A percentile compares a stretch with the other conserved stretches of the same genome.
Evolutionary conservation across 2,329 filamentous ascomycete species (phyloP).

Genomic region (Claviceps sp.): DNA sequence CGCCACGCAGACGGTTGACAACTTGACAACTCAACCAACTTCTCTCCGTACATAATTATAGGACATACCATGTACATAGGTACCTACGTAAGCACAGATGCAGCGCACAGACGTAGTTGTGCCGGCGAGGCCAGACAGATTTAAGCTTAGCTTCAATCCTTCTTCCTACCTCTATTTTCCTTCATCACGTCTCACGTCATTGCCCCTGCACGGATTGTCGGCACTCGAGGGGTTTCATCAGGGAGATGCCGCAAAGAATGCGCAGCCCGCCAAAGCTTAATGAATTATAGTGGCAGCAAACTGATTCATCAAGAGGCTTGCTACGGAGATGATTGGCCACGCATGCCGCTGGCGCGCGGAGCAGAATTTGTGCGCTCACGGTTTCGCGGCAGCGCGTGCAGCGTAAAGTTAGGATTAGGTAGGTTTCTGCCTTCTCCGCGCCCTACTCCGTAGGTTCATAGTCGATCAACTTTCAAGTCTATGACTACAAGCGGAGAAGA

Average conservation of each 20-base stretch:
- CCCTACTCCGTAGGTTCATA: too few relatives aligned
- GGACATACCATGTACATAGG: too few relatives aligned
- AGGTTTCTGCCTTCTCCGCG: background rate
- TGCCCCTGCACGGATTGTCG: background rate
- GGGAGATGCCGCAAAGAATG: background rate
- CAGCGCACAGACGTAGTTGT: background rate
- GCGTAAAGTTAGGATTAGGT: background rate
- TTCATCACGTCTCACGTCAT: background rate
- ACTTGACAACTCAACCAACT: too few relatives aligned
- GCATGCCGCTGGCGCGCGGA: too few relatives aligned
- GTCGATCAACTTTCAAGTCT: too few relatives aligned
- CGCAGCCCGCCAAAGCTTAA: background rate
- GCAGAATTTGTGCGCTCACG: too few relatives aligned
- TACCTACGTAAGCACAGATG: background rate
- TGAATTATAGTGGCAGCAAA: background rate
- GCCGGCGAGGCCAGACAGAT: constrained; percentile 1
- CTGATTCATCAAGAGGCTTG: background rate
- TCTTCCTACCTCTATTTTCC: constrained; percentile 1
- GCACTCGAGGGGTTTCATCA: background rate
- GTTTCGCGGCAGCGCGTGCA: background rate
- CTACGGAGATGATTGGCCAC: background rate
- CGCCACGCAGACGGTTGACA: too few relatives aligned
- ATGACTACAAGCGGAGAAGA: too few relatives aligned
- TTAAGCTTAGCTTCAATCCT: constrained; percentile 9
- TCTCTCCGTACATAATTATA: too few relatives aligned